A percentile compares a stretch with the other conserved stretches of the same genome.
phyloP scores from a whole-genome alignment of 768 basidiomycete genomes.

The Auriculariales sp. region DNA sequence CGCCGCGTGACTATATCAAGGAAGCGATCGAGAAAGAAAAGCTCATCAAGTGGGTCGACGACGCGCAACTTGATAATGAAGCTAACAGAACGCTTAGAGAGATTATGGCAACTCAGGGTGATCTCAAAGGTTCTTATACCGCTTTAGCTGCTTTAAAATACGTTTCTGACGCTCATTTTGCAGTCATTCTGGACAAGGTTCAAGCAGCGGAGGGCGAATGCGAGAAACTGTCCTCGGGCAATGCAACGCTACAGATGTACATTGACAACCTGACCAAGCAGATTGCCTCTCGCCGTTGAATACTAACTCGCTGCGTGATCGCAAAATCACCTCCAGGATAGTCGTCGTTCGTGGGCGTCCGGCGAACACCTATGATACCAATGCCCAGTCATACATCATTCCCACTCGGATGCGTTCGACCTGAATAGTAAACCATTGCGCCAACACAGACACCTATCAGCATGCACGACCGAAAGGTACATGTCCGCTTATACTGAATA shows the following conservation, averaged over 20 bases:
- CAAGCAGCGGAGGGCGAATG: slow-evolving; percentile 60
- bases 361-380: too few species aligned
- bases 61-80: background rate
- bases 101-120: slow-evolving; percentile 59
- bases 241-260: slow-evolving; percentile 76
- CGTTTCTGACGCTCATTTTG: background rate
- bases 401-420: too few species aligned
- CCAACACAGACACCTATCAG: too few species aligned
- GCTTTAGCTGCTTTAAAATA: background rate
- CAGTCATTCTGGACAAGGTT: slow-evolving; percentile 55
- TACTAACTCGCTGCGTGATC: background rate
- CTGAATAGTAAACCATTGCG: too few species aligned
- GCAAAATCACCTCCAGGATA: too few species aligned
- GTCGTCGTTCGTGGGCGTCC: too few species aligned
- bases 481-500: too few species aligned
- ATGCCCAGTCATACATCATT: too few species aligned
- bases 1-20: slow-evolving; percentile 41
- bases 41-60: slow-evolving; percentile 49
- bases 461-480: too few species aligned
- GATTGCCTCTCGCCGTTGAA: slow-evolving; percentile 64
- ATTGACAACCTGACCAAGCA: slow-evolving; percentile 81
- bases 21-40: slow-evolving; percentile 69
- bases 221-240: slow-evolving; percentile 67
- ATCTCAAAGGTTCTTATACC: slow-evolving; percentile 46
- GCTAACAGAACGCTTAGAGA: slow-evolving; percentile 33